Conservation (phyloP, 2,329 filamentous ascomycete genomes). For the Zymoseptoria passerinii region DNA sequence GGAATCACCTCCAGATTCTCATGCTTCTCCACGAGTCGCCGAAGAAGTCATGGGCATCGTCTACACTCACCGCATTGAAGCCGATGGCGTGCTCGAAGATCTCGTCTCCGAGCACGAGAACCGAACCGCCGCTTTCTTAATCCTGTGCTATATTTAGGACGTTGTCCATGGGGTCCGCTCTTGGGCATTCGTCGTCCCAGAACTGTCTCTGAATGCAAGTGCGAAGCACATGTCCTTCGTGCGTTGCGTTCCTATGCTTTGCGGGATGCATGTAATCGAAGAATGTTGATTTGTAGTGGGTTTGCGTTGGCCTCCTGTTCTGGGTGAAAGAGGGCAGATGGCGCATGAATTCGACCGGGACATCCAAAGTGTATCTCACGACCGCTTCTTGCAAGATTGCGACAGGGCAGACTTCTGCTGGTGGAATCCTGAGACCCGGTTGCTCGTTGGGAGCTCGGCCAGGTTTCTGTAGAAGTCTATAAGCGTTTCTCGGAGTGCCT, state of each 20-base stretch:
- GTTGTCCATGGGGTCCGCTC: background rate
- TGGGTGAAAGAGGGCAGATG: constrained; percentile 1
- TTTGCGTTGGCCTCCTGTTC: background rate
- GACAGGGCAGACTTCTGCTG: background rate
- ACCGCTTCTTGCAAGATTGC: background rate
- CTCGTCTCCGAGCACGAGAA: background rate
- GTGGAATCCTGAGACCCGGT: background rate
- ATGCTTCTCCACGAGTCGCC: no score
- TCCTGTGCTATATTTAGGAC: background rate
- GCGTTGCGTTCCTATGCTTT: background rate
- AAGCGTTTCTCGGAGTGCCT: background rate
- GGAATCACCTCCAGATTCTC: no score
- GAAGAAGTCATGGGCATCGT: background rate
- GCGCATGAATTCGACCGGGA: background rate
- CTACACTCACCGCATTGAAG: no score
- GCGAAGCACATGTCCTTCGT: background rate
- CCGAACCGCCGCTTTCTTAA: constrained; percentile 3
- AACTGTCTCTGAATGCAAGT: background rate
- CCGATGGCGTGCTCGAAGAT: background rate
- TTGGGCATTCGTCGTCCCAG: background rate
- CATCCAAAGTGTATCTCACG: background rate
- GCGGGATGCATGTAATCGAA: background rate
- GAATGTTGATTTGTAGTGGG: constrained; percentile 2
- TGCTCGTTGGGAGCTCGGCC: constrained; percentile 2
- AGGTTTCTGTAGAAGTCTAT: constrained; percentile 2